Evolutionary conservation across 2,329 filamentous ascomycete species (phyloP).

Genomic region (Diaporthe ilicicola): DNA sequence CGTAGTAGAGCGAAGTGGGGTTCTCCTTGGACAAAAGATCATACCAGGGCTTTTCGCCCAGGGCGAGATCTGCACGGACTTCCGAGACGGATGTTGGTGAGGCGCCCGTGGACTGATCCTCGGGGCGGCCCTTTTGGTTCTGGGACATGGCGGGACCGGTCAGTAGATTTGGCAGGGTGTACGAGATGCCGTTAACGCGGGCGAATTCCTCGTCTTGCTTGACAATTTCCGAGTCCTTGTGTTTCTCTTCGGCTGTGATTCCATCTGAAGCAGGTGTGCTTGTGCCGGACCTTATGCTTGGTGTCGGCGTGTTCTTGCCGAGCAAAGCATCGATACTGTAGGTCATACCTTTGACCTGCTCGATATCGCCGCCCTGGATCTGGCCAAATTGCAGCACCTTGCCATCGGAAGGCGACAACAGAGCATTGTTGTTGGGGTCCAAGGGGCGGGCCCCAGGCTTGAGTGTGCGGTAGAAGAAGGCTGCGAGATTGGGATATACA

Average conservation of each 20-base stretch:
- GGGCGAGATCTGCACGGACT: constrained; percentile 84
- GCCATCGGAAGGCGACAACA: constrained; percentile 91
- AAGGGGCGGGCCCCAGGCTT: constrained; percentile 89
- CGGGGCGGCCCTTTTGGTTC: constrained; percentile 57
- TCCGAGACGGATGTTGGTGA: constrained; percentile 79
- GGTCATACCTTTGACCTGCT: constrained; percentile 98
- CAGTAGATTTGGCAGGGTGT: constrained; percentile 87
- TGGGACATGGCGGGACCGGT: constrained; percentile 69
- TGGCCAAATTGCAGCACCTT: constrained; percentile 90
- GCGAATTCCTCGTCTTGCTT: constrained; percentile 92
- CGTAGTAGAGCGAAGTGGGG: constrained; percentile 85
- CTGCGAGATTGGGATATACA: constrained; percentile 88
- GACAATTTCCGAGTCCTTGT: constrained; percentile 71
- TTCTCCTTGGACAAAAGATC: constrained; percentile 68
- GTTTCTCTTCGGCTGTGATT: constrained; percentile 40
- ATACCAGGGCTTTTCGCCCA: constrained; percentile 76
- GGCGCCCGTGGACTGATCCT: constrained; percentile 77
- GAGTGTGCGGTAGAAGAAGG: constrained; percentile 96
- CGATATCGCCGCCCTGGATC: constrained; percentile 93
- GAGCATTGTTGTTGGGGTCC: constrained; percentile 79
- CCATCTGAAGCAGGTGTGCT: constrained; percentile 43
- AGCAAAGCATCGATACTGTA: constrained; percentile 95
- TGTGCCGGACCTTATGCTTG: constrained; percentile 53
- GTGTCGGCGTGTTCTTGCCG: constrained; percentile 68
- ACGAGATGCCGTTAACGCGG: constrained; percentile 91